Percentiles rank a stretch among this genome's conserved stretches.
These are phyloP conservation scores for Paecilomyces sp. DNA, from an alignment of 2,329 filamentous ascomycete genomes.

Conservation along the genomic window DNA sequence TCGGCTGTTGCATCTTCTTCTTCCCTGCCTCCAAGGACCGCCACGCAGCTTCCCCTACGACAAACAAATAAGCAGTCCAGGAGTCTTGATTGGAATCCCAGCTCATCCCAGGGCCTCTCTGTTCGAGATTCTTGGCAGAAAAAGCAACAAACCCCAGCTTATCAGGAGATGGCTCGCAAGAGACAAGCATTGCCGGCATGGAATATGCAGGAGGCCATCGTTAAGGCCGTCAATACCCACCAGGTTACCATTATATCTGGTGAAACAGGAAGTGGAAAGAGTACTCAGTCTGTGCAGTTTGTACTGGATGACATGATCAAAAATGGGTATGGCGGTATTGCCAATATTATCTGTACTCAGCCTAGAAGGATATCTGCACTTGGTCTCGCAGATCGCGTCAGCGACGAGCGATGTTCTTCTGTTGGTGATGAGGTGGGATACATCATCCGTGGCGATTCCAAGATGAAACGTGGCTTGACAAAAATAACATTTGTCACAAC, in stretches of 20 bases:
- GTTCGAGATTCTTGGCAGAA: conserved; percentile 58
- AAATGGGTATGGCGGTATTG: conserved; percentile 63
- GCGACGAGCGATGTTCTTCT: conserved; percentile 74
- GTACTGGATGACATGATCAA: conserved; percentile 84
- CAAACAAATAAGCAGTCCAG: conserved; percentile 41
- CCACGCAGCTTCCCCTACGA: conserved; percentile 17
- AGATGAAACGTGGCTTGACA: conserved; percentile 60
- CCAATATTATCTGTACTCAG: conserved; percentile 93
- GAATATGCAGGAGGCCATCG: conserved; percentile 69
- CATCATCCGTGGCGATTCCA: conserved; percentile 83
- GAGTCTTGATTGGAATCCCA: conserved; percentile 58
- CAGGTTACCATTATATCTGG: conserved; percentile 96
- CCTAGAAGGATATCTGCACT: conserved; percentile 90
- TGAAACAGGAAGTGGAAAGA: conserved; percentile 95
- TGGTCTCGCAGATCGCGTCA: conserved; percentile 87
- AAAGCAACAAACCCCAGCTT: conserved; percentile 57
- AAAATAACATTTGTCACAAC: conserved; percentile 95
- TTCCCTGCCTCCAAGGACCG: conserved; percentile 5
- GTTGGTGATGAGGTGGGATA: conserved; percentile 90
- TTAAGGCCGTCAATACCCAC: conserved; percentile 65
- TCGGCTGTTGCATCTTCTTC: conserved; percentile 62
- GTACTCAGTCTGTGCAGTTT: conserved; percentile 94
- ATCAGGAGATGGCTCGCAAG: conserved; percentile 67
- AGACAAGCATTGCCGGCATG: conserved; percentile 78
- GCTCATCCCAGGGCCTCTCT: conserved; percentile 51